These are phyloP conservation scores for Ganoderma leucocontextum DNA, from an alignment of 1,284 basidiomycete species.

Conservation along the genomic window DNA sequence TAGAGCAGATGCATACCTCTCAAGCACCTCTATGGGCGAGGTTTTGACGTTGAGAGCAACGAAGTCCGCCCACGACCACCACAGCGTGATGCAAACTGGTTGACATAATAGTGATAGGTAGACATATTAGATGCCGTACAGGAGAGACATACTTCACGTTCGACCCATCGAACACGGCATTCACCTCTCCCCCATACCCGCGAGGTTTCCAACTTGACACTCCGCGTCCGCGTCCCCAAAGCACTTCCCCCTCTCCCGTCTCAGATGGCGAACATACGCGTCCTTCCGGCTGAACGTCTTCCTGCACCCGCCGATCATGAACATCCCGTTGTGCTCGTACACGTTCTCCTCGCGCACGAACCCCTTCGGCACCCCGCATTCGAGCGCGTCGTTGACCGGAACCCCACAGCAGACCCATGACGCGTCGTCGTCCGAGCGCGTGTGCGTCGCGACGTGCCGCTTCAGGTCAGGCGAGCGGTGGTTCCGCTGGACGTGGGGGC, in stretches of 20 bases:
- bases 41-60: too few species aligned
- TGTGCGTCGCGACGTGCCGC: slow-evolving; percentile 61
- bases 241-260: slow-evolving; percentile 20
- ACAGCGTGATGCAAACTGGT: too few species aligned
- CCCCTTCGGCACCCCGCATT: slow-evolving; percentile 5
- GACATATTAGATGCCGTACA: too few species aligned
- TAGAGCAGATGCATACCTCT: too few species aligned
- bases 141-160: too few species aligned
- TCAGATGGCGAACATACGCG: slow-evolving; percentile 35
- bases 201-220: slow-evolving; percentile 10
- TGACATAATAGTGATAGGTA: too few species aligned
- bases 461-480: slow-evolving; percentile 59
- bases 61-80: too few species aligned
- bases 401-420: slow-evolving; percentile 37
- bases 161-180: too few species aligned
- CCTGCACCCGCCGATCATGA: slow-evolving; percentile 35
- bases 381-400: slow-evolving; percentile 16
- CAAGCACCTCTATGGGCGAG: too few species aligned
- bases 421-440: slow-evolving; percentile 36
- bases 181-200: neutral
- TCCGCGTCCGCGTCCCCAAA: slow-evolving; percentile 17
- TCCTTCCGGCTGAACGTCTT: slow-evolving; percentile 34
- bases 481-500: slow-evolving; percentile 43
- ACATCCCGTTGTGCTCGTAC: slow-evolving; percentile 33
- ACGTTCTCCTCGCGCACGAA: slow-evolving; percentile 6